Evolutionary conservation across 1,284 basidiomycete genomes (phyloP), one percentile per base, ranked within the genome.

Genomic region (Leucoagaricus sp.): DNA sequence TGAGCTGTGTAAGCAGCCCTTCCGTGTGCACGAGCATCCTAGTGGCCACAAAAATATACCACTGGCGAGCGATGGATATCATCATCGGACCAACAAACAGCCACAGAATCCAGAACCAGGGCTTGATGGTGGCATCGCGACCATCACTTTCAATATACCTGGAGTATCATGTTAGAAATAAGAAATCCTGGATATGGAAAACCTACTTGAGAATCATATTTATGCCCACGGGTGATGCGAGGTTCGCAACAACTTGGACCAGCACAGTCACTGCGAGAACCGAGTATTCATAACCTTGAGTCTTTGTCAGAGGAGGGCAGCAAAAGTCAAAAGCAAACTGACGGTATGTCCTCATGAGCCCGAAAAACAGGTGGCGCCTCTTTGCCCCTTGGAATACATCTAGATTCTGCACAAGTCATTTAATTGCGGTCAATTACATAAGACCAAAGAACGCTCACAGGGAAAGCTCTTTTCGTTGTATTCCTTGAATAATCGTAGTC

Each of bases 1-100:
- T 69, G 1, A 89, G 75, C 61, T 89, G 81, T 0, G 86, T 88
- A 51, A 91, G 72, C 47, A 91, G 78, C 0, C 78, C 77, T 67
- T 90, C 85, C 3, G 72, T 66, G 42, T 81, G 79, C 13, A 85
- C 81, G 7, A 84, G 69, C 42, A 73, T 72, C n/a, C 75, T 69
- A 1, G 78, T 82, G 67, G 71, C 70, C 28, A 78, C 62, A 61
- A 75, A 81, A 38, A 79, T 73, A 58, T 79, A 83, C 72, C 75
- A 79, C 55, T 85, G 72, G 53, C 65, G 75, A 51, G 65, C 68
- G 42, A 74, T 60, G 29, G 67, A 68, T 57, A 56, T 64, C 12
- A 64, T 58, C 33, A 69, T 66, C 23, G 66, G 75, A 31, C 63
- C 72, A 8, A 66, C 44, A 50, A 73, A 71, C 31, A 72, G 64